Evolutionary conservation across 1,284 basidiomycete genomes (phyloP).

Genomic region (Anthracocystis panici-leucophaei): DNA sequence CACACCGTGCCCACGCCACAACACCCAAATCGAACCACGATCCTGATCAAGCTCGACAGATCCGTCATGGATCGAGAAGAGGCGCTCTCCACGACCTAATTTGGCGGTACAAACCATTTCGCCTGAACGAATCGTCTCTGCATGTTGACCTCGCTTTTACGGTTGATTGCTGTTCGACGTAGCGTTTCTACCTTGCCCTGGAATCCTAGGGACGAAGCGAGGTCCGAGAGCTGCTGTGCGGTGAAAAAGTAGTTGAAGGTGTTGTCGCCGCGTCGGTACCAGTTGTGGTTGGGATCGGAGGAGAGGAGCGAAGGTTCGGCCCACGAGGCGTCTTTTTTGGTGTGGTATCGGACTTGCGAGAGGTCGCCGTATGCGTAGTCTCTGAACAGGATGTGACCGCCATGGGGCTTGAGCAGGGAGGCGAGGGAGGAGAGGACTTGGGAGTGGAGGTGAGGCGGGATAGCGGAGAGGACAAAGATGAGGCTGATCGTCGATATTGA

Average conservation of each 20-base stretch:
- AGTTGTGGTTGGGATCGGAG: slow-evolving; percentile 34
- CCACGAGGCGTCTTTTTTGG: slow-evolving; percentile 60
- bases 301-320: slow-evolving; percentile 67
- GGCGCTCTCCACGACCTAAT: slow-evolving; percentile 39
- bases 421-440: slow-evolving; percentile 20
- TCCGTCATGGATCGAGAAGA: slow-evolving; percentile 66
- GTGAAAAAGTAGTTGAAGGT: slow-evolving; percentile 70
- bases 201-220: slow-evolving; percentile 41
- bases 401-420: slow-evolving; percentile 9
- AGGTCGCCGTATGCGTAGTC: slow-evolving; percentile 70
- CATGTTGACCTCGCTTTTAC: slow-evolving; percentile 42
- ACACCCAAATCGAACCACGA: slow-evolving; percentile 75
- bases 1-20: slow-evolving; percentile 88
- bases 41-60: slow-evolving; percentile 67
- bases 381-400: slow-evolving; percentile 63
- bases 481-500: slow-evolving; percentile 60
- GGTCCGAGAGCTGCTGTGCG: slow-evolving; percentile 52
- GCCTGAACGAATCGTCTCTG: slow-evolving; percentile 63
- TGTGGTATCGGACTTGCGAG: slow-evolving; percentile 69
- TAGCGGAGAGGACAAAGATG: slow-evolving; percentile 70
- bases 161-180: slow-evolving; percentile 29
- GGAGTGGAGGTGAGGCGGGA: slow-evolving; percentile 66
- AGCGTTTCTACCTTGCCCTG: slow-evolving; percentile 48
- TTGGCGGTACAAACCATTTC: slow-evolving; percentile 47
- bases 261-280: slow-evolving; percentile 69